These are phyloP conservation scores for Lachnellula cervina DNA, from an alignment of 2,329 filamentous ascomycete species.

Conservation along the genomic window DNA sequence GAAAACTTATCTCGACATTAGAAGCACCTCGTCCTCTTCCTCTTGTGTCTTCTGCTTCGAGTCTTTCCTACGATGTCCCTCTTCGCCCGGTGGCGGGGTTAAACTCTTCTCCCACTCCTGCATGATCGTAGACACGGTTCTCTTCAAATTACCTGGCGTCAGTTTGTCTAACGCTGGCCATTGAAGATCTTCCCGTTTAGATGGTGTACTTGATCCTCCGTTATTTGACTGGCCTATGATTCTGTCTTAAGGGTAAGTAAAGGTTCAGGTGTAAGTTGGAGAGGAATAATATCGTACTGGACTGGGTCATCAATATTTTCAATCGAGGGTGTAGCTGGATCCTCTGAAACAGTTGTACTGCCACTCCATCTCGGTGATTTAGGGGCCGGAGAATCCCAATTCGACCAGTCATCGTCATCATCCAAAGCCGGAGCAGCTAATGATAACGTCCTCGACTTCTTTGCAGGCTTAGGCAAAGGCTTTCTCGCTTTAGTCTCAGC, in stretches of 20 bases:
- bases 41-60: background rate
- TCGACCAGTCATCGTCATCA: conserved; percentile 55
- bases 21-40: conserved; percentile 27
- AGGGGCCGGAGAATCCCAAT: conserved; percentile 55
- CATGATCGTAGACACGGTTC: conserved; percentile 80
- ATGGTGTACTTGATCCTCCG: conserved; percentile 17
- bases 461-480: conserved; percentile 14
- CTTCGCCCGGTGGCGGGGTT: conserved; percentile 41
- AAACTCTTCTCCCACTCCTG: conserved; percentile 85
- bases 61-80: conserved; percentile 1
- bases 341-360: conserved; percentile 31
- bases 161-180: conserved; percentile 44
- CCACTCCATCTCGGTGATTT: conserved; percentile 60
- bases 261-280: conserved; percentile 9
- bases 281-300: conserved; percentile 21
- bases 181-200: conserved; percentile 34
- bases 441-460: conserved; percentile 20
- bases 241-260: conserved; percentile 10
- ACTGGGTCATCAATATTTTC: conserved; percentile 19
- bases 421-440: conserved; percentile 23
- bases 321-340: conserved; percentile 26
- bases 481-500: conserved; percentile 11
- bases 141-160: conserved; percentile 66
- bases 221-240: conserved; percentile 16
- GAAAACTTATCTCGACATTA: conserved; percentile 20